Base-by-base conservation (phyloP, 768 basidiomycete genomes). In the Trametes punicea region DNA sequence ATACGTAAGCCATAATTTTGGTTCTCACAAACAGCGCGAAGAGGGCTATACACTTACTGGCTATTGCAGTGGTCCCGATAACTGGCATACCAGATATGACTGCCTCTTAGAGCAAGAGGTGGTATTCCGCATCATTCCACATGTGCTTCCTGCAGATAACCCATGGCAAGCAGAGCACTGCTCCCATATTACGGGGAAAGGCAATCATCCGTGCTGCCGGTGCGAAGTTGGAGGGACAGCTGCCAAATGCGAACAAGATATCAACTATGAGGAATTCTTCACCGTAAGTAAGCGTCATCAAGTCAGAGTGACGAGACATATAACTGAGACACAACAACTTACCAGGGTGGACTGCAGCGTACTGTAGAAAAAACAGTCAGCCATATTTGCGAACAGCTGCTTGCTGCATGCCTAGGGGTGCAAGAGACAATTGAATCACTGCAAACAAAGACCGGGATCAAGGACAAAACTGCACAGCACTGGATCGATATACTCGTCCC, bases 121-220 rank as follows among this genome's bases (percentile, higher is more conserved):
- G 8, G 25, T 38, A 23, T 27, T 41, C 2, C 21, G 23, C 3
- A 41, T 50, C 23, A 38, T 50, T 27, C 36, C 39, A 2, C 34
- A 50, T 8, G 46, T 46, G n/a, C 29, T 46, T 10, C 46, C 56
- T 4, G 63, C 47, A 9, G 63, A 64, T 33, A 64, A 64, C 41
- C 63, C 63, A 10, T 42, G 57, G 55, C 63, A 64, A 26, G 33
- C 44, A 11, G 61, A 59, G 16, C 27, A 54, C 8, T 59, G 52
- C 41, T 48, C 46, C 7, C 63, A 64, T 29, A 27, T 55, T 16
- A 58, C 61, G 0, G 18, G 50, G 18, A 41, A 45, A 10, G 60
- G 57, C 4, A 64, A 64, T 25, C 31, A 56, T 38, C 58, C 53
- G 27, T 64, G 63, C 34, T 42, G 57, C 7, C 54, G 34, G 13